Conservation (phyloP, 495 filamentous ascomycete species). For the Apodospora peruviana region DNA sequence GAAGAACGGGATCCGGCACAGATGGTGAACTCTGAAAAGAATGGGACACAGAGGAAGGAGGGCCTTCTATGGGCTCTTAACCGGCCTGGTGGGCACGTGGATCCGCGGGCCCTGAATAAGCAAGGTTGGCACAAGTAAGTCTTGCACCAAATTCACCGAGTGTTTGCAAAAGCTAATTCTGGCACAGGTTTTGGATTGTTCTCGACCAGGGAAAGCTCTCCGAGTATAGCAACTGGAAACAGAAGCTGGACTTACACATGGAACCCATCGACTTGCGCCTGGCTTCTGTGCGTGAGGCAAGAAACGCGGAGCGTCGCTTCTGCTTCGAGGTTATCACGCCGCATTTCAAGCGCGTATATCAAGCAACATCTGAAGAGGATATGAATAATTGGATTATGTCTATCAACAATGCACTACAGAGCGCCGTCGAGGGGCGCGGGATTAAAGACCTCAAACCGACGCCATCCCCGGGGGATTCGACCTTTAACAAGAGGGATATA, state of each 20-base stretch:
- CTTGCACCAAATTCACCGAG: neutral
- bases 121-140: constrained; percentile 99
- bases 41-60: constrained; percentile 64
- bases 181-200: constrained; percentile 88
- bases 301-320: constrained; percentile 90
- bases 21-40: constrained; percentile 40
- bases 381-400: constrained; percentile 96
- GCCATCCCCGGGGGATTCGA: constrained; percentile 39
- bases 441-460: constrained; percentile 44
- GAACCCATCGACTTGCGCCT: constrained; percentile 96
- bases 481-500: constrained; percentile 68
- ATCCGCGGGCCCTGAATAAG: constrained; percentile 91
- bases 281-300: constrained; percentile 92
- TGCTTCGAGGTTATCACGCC: constrained; percentile 99
- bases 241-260: constrained; percentile 93
- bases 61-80: constrained; percentile 92
- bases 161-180: constrained; percentile 5
- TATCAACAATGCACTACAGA: constrained; percentile 96
- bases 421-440: constrained; percentile 80
- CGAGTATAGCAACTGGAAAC: constrained; percentile 99
- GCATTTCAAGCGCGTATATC: constrained; percentile 93
- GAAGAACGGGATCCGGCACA: constrained; percentile 68
- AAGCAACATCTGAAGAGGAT: constrained; percentile 95
- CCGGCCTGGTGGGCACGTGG: constrained; percentile 87
- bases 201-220: constrained; percentile 93